phyloP scores from a whole-genome alignment of 768 basidiomycete genomes.

The Trametes punicea region DNA sequence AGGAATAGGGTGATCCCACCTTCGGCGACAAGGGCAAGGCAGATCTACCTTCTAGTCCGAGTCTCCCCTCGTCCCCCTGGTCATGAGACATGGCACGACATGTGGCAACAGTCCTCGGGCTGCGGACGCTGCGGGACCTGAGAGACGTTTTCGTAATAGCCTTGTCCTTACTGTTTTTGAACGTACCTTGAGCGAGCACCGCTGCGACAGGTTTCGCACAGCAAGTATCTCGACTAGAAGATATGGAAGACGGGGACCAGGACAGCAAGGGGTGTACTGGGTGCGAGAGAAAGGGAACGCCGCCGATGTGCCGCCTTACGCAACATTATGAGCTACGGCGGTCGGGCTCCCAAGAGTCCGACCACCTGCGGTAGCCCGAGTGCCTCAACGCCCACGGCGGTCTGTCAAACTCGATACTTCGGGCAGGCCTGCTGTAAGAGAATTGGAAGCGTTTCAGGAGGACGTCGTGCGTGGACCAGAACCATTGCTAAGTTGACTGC shows the following conservation, averaged over 20 bases:
- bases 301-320: neutral
- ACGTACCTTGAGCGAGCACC: no score
- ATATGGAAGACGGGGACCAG: neutral
- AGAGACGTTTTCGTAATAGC: constrained; percentile 9
- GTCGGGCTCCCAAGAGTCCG: neutral
- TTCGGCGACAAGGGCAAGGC: constrained; percentile 3
- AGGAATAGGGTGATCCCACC: constrained; percentile 4
- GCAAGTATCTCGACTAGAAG: neutral
- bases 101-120: constrained; percentile 5
- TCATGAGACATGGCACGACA: constrained; percentile 14
- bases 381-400: constrained; percentile 6
- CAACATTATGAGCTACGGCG: neutral
- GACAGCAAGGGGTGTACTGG: neutral
- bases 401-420: constrained; percentile 5
- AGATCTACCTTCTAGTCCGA: constrained; percentile 12
- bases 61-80: constrained; percentile 8
- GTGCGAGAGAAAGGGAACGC: neutral
- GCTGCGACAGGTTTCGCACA: neutral
- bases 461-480: constrained; percentile 9
- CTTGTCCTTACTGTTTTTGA: constrained; percentile 5
- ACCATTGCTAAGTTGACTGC: neutral
- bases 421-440: constrained; percentile 9
- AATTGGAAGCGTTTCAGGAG: constrained; percentile 10
- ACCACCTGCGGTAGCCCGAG: neutral
- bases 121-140: constrained; percentile 9